Conservation (phyloP, 2,329 filamentous ascomycete genomes). For the Bipolaris cookei region DNA sequence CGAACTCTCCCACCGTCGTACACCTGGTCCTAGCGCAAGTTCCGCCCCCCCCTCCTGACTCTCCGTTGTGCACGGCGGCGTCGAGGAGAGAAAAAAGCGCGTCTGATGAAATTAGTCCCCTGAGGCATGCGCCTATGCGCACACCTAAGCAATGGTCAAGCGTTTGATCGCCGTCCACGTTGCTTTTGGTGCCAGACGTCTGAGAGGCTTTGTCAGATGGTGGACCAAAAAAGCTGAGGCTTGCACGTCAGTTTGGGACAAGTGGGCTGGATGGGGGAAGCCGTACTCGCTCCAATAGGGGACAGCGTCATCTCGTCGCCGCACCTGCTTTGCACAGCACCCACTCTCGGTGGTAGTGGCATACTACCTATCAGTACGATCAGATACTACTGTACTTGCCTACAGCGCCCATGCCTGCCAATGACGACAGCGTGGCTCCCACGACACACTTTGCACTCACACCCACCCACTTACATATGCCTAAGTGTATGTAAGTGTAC, state of each 20-base stretch:
- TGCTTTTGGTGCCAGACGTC: conserved; percentile 31
- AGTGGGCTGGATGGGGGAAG: background rate
- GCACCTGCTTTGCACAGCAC: conserved; percentile 34
- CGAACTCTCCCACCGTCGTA: conserved; percentile 14
- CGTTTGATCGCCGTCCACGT: conserved; percentile 50
- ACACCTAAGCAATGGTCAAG: conserved; percentile 45
- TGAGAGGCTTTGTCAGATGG: conserved; percentile 34
- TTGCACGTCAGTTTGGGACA: conserved; percentile 30
- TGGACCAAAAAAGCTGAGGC: conserved; percentile 29
- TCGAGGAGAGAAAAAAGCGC: conserved; percentile 19
- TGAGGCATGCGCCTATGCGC: conserved; percentile 36
- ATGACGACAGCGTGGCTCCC: conserved; percentile 11
- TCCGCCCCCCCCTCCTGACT: conserved; percentile 30
- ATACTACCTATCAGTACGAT: no score
- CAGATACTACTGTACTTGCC: background rate
- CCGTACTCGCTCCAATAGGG: conserved; percentile 15
- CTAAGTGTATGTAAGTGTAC: background rate
- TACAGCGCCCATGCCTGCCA: conserved; percentile 23
- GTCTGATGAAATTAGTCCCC: conserved; percentile 41
- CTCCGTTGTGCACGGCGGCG: conserved; percentile 26
- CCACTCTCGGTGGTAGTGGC: conserved; percentile 10
- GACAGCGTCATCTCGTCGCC: conserved; percentile 15
- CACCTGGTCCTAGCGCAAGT: conserved; percentile 26
- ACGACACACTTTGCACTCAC: background rate
- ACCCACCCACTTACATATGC: background rate